Percentiles rank a stretch among this genome's conserved stretches.
Evolutionary conservation across 129 eudicot genomes (phyloP).

Genomic region (Rutidosis leptorrhynchoides): DNA sequence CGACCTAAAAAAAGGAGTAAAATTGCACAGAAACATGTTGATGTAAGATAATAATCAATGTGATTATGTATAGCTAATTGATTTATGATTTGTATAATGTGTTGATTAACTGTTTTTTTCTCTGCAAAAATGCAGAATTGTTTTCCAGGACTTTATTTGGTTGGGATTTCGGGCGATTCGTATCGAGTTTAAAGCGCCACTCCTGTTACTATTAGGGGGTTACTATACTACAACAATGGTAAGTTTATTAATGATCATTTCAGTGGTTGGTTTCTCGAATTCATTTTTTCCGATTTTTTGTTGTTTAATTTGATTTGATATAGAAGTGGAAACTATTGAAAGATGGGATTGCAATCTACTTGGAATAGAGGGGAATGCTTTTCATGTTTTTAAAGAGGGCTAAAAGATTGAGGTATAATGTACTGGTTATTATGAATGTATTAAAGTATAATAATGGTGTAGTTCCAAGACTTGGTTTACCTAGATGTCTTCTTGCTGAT

Average conservation of each 20-base stretch:
- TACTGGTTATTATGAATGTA: background rate
- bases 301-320: conserved; percentile 14
- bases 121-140: conserved; percentile 37
- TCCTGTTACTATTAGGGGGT: conserved; percentile 7
- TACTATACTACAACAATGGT: conserved; percentile 20
- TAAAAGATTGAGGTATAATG: conserved; percentile 23
- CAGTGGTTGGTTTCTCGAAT: background rate
- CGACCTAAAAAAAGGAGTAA: conserved; percentile 48
- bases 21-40: conserved; percentile 50
- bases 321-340: conserved; percentile 9
- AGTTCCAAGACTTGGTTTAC: background rate
- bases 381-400: conserved; percentile 8
- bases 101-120: background rate
- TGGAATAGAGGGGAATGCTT: conserved; percentile 5
- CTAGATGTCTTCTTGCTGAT: conserved; percentile 2
- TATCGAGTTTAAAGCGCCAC: conserved; percentile 35
- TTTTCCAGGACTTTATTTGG: conserved; percentile 59
- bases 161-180: conserved; percentile 49
- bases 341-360: no score
- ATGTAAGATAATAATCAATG: conserved; percentile 38
- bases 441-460: background rate
- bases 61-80: background rate
- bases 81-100: background rate
- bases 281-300: background rate
- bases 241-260: conserved; percentile 6